Conservation (phyloP, 768 basidiomycete species). For the Boletales sp. region DNA sequence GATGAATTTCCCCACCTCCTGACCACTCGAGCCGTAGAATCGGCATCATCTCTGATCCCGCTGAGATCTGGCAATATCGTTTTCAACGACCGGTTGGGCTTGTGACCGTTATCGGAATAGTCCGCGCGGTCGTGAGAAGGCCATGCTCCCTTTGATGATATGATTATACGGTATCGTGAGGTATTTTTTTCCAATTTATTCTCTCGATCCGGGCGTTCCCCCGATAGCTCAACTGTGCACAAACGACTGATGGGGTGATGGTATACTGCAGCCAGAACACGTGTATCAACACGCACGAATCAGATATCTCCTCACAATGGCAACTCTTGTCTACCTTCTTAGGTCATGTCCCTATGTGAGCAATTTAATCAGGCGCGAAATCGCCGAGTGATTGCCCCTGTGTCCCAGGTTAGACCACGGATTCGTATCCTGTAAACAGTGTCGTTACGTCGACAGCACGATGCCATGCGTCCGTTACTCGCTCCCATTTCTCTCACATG, state of each 20-base stretch:
- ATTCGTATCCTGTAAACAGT: conserved; percentile 4
- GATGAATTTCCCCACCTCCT: conserved; percentile 3
- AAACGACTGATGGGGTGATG: conserved; percentile 9
- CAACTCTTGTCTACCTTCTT: conserved; percentile 5
- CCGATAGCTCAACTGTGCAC: conserved; percentile 14
- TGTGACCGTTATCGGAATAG: conserved; percentile 17
- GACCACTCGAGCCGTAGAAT: conserved; percentile 14
- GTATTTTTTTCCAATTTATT: conserved; percentile 15
- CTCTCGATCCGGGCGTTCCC: conserved; percentile 19
- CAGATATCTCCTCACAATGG: conserved; percentile 6
- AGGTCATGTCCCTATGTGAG: conserved; percentile 14
- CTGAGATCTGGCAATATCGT: conserved; percentile 21
- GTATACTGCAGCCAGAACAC: conserved; percentile 14
- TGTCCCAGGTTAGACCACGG: conserved; percentile 7
- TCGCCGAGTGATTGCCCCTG: conserved; percentile 17
- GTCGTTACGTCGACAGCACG: conserved; percentile 25
- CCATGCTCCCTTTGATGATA: conserved; percentile 12
- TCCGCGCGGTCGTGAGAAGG: conserved; percentile 26
- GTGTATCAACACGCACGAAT: conserved; percentile 21
- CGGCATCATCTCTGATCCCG: conserved; percentile 20
- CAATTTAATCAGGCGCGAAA: conserved; percentile 12
- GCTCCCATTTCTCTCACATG: conserved; percentile 15
- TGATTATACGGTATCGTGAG: conserved; percentile 21
- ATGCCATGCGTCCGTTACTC: conserved; percentile 10
- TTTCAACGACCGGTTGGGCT: conserved; percentile 15